These are phyloP conservation scores for Paramecium pentaurelia DNA, from an alignment of 73 alveolate species.

Conservation along the genomic window DNA sequence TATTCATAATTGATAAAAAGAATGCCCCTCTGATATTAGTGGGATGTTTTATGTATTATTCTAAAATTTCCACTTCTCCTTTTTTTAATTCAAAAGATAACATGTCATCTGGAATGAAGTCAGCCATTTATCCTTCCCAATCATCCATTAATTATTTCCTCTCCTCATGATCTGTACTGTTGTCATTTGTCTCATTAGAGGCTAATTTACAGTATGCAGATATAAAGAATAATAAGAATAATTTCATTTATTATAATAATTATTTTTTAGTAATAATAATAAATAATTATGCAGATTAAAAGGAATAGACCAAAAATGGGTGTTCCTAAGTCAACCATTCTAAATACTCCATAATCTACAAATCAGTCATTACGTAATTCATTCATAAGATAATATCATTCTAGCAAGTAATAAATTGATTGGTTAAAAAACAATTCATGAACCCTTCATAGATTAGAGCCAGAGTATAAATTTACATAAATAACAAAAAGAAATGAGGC, in stretches of 20 bases:
- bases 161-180: background rate
- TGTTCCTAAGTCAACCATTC: conserved; percentile 6
- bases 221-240: background rate
- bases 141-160: conserved; percentile 38
- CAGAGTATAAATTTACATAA: background rate
- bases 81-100: conserved; percentile 30
- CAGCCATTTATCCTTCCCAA: conserved; percentile 57
- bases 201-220: background rate
- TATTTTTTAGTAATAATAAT: background rate
- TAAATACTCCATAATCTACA: background rate
- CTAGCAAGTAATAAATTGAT: background rate
- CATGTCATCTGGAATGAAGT: conserved; percentile 58
- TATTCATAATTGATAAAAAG: conserved; percentile 22
- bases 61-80: conserved; percentile 53
- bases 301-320: conserved; percentile 4
- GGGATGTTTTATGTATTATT: conserved; percentile 19
- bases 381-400: background rate
- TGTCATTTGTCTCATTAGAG: background rate
- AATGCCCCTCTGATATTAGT: conserved; percentile 60
- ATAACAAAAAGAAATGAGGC: background rate
- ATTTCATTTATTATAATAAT: background rate
- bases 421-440: background rate
- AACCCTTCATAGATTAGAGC: background rate
- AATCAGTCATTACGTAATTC: background rate
- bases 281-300: background rate